These are phyloP conservation scores for Sarocladium strictum DNA, from an alignment of 2,329 filamentous ascomycete species.

Conservation along the genomic window DNA sequence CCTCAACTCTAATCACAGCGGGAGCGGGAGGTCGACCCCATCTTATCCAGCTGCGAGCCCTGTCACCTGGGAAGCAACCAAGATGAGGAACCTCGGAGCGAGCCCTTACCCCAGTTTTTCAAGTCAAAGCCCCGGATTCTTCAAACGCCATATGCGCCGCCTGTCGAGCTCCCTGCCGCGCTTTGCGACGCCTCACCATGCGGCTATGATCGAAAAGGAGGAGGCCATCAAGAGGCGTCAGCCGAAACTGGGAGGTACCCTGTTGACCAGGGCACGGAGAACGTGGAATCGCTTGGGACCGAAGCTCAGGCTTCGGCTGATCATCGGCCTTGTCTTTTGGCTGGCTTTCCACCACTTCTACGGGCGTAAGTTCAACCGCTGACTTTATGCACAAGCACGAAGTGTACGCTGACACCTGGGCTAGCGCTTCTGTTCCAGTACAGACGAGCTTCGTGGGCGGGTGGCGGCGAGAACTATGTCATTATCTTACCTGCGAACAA, in stretches of 20 bases:
- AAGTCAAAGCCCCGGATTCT: conserved; percentile 80
- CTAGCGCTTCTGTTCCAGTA: conserved; percentile 55
- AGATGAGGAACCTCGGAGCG: conserved; percentile 67
- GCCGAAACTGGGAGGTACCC: conserved; percentile 18
- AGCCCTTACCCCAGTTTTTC: conserved; percentile 74
- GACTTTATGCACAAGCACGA: no score
- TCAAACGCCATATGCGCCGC: conserved; percentile 74
- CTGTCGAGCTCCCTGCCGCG: conserved; percentile 74
- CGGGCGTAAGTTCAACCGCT: conserved; percentile 23
- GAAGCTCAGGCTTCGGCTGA: conserved; percentile 57
- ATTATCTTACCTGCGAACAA: conserved; percentile 91
- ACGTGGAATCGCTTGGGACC: conserved; percentile 50
- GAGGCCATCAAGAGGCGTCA: conserved; percentile 40
- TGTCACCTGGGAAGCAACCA: conserved; percentile 78
- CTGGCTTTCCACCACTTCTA: not conserved
- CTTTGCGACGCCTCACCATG: conserved; percentile 46
- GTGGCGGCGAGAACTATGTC: conserved; percentile 85
- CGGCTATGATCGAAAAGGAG: conserved; percentile 68
- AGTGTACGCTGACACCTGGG: conserved; percentile 5
- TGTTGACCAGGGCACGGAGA: conserved; percentile 40
- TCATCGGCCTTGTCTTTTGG: conserved; percentile 35
- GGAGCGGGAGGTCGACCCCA: conserved; percentile 64
- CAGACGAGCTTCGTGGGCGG: conserved; percentile 65
- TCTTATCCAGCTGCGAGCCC: conserved; percentile 47
- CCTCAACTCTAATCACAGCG: conserved; percentile 61